Base-by-base conservation (phyloP, 176 grass and related monocot genomes). In the Luzula sylvatica region DNA sequence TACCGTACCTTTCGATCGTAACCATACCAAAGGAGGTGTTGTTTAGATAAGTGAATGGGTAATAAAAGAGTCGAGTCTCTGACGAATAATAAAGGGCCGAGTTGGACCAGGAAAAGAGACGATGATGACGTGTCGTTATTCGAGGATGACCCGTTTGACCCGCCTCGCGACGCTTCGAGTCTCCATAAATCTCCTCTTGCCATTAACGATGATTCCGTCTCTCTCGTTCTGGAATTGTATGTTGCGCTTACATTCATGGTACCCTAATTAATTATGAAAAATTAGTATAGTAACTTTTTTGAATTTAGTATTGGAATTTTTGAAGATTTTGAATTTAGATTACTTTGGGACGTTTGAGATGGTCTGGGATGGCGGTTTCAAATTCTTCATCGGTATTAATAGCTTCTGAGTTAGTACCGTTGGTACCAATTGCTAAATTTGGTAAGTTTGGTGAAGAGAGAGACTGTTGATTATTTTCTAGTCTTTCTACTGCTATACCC, bases 1-100 rank as follows among this genome's bases (percentile, higher is more conserved):
- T 26, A 2, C 21, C 8, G 5, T 86, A 98, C 92, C 92, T 98
- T 90, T 14, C 65, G 73, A 67, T 98, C 92, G 65, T 90, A 98
- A 30, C 85, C 92, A 77, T 90, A 98, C 92, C 85, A 98, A 79
- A 98, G 81, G 35, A 98, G 76, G 68, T 90, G 81, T 56, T 98
- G 85, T 52, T 98, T 90, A 65, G 84, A 90, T n/a, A 98, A 26
- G 82, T 98, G 86, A 67, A 98, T 29, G 5, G 92, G 92, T 39
- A 98, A 82, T 71, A 98, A 84, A 79, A 98, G 65, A 20, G 92
- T 83, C 12, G 92, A 86, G 38, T 98, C 85, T 12, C 81, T 74
- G 49, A 98, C 67, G 65, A 98, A 90, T 42, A 98, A 50, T 39
- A 98, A 55, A 26, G 92, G 92, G 28, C 92, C 92, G 44, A 98